A percentile compares a stretch with the other conserved stretches of the same genome.
phyloP scores from a whole-genome alignment of 169 alveolate species.

The Eimeria zaria region DNA sequence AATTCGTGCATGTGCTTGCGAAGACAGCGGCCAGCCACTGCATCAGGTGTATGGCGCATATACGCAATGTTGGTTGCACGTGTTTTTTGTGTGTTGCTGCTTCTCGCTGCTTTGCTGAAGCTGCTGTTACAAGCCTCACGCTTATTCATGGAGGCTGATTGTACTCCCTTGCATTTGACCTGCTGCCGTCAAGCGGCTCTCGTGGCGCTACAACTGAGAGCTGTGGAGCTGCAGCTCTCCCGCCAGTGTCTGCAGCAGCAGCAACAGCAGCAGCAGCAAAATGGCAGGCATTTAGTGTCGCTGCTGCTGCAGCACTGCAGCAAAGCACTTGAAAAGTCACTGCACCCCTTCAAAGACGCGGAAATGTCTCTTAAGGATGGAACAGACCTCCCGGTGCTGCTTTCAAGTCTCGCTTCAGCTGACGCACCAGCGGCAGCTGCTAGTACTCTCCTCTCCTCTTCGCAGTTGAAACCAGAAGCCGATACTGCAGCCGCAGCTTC shows the following conservation, averaged over 20 bases:
- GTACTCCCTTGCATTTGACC: slow-evolving; percentile 66
- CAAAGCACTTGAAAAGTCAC: background rate
- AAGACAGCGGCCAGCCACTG: too few relatives aligned
- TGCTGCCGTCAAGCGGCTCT: slow-evolving; percentile 81
- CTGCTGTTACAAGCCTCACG: slow-evolving; percentile 77
- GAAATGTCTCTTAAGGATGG: slow-evolving; percentile 27
- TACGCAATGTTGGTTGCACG: too few relatives aligned
- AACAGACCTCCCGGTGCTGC: slow-evolving; percentile 8
- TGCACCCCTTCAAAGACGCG: slow-evolving; percentile 44
- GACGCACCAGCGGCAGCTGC: background rate
- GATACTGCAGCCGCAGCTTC: background rate
- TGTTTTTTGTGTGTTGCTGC: slow-evolving; percentile 19
- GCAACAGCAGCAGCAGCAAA: slow-evolving; percentile 36
- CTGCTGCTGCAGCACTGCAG: slow-evolving; percentile 67
- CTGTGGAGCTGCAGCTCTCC: slow-evolving; percentile 76
- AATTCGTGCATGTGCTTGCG: background rate
- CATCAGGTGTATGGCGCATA: background rate
- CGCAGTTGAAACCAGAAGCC: background rate
- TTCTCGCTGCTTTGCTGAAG: slow-evolving; percentile 71
- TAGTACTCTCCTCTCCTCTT: background rate
- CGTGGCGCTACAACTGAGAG: slow-evolving; percentile 82
- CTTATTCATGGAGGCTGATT: slow-evolving; percentile 63
- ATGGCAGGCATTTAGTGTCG: slow-evolving; percentile 40
- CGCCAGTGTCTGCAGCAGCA: slow-evolving; percentile 56
- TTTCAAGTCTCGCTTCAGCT: background rate